Evolutionary conservation across 306 rosid genomes (phyloP).

Genomic region (Hippophae rhamnoides): DNA sequence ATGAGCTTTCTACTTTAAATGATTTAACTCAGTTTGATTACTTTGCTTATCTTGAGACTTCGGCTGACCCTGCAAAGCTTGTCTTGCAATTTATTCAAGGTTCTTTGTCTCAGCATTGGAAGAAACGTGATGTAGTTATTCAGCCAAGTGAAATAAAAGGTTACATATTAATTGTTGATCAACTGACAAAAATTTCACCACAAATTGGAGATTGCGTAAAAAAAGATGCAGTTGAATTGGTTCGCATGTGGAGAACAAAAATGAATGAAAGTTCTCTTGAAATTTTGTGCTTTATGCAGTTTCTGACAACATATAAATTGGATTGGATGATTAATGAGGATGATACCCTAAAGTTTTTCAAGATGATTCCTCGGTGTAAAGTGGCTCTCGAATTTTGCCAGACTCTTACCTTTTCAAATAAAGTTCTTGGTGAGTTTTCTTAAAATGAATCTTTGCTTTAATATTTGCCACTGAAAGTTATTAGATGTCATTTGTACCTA

Average conservation of each 20-base stretch:
- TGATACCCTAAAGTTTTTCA: conserved; percentile 40
- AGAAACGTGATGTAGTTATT: conserved; percentile 11
- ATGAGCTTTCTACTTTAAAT: conserved; percentile 16
- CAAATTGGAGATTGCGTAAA: conserved; percentile 26
- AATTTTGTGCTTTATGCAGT: conserved; percentile 40
- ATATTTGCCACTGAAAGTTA: not conserved
- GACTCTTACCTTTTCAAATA: conserved; percentile 30
- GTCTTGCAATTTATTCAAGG: conserved; percentile 34
- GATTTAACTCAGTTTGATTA: conserved; percentile 14
- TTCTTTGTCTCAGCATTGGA: conserved; percentile 16
- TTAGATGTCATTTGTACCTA: not conserved
- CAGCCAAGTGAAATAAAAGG: conserved; percentile 11
- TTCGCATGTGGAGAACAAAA: conserved; percentile 31
- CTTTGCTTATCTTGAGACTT: conserved; percentile 21
- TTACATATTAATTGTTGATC: conserved; percentile 23
- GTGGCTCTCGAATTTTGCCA: conserved; percentile 29
- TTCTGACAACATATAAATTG: conserved; percentile 36
- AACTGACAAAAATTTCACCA: conserved; percentile 33
- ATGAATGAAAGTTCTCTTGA: conserved; percentile 27
- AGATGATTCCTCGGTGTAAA: conserved; percentile 30
- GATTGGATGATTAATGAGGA: conserved; percentile 23
- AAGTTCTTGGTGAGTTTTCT: conserved; percentile 37
- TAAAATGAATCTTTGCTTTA: not conserved
- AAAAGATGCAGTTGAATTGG: conserved; percentile 42
- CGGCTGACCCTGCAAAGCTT: conserved; percentile 40